These are phyloP conservation scores for Aplosporella prunicola DNA, from an alignment of 2,329 filamentous ascomycete species.

Conservation along the genomic window DNA sequence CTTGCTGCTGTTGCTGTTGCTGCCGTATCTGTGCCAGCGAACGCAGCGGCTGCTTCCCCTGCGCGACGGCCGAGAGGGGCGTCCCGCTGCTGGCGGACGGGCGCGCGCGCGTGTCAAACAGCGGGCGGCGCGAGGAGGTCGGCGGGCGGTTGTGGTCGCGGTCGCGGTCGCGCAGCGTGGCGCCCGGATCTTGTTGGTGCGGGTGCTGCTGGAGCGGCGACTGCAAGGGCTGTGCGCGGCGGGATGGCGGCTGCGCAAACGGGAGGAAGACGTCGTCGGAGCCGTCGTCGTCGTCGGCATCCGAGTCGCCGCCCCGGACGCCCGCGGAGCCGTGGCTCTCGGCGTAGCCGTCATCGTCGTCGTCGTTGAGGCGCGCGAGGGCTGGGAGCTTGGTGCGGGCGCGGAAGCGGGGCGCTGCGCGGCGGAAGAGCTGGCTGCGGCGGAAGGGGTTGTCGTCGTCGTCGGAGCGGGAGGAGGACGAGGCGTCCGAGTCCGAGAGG, in stretches of 20 bases:
- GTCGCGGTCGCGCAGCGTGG: conserved; percentile 1
- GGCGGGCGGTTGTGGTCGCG: background rate
- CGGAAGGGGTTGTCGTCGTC: conserved; percentile 28
- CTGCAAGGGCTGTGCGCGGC: conserved; percentile 5
- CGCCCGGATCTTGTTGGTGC: background rate
- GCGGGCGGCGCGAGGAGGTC: background rate
- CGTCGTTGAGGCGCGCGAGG: conserved; percentile 14
- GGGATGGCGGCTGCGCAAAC: conserved; percentile 26
- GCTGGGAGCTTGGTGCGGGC: conserved; percentile 21
- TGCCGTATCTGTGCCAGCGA: background rate
- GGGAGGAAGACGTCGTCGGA: conserved; percentile 34
- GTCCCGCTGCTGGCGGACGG: background rate
- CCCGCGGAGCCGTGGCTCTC: no score
- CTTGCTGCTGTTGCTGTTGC: background rate
- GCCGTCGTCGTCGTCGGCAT: conserved; percentile 47
- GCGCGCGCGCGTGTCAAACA: background rate
- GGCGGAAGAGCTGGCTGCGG: conserved; percentile 37
- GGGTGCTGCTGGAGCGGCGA: conserved; percentile 7
- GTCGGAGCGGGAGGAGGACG: conserved; percentile 23
- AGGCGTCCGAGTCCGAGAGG: conserved; percentile 16
- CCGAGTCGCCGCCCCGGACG: conserved; percentile 4
- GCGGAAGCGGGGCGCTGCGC: conserved; percentile 30
- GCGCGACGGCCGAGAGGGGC: conserved; percentile 6
- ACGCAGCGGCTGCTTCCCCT: conserved; percentile 8
- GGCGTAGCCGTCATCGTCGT: conserved; percentile 17